Evolutionary conservation across 805 yeast genomes (phyloP), one percentile per base, ranked within the genome.

Genomic region (Yamadazyma scolyti): DNA sequence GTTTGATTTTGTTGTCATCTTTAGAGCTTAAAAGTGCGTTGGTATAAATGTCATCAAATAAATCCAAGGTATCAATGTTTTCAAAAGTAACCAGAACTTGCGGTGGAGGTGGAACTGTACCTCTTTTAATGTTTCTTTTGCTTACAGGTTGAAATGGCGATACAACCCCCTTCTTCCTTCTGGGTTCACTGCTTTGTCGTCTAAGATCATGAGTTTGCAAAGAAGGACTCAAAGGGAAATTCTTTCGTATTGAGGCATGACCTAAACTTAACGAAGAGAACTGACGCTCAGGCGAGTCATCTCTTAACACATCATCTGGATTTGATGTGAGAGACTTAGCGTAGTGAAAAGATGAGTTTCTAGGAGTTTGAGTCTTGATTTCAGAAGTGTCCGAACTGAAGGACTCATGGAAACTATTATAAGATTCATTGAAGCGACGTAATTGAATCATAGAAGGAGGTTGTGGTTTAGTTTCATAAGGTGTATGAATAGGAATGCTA

Each of bases 401-500:
- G 11, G 40, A 33, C 18, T 32, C 36, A 16, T 32, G 30, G 14
- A 30, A 27, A 2, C 27, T 19, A 16, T 23, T 18, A n/a, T 12
- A 3, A 2, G 30, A 20, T 19, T 38, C 43, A 23, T 34, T 28
- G 11, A 27, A 21, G n/a, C 34, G 27, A 2, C 35, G 34, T 30
- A 39, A 33, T 20, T 36, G 48, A 14, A 44, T 29, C 8, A 41
- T 30, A 4, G 57, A 42, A 3, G 58, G 29, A 14, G 29, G 34
- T 16, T 23, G 38, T 4, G 41, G 44, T 18, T 25, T 33, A 9
- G 27, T 24, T 11, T 36, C 56, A 36, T 71, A 67, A 3, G 76
- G 74, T 5, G 77, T 65, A 43, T 70, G 68, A 31, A 72, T 55
- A 1, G 78, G 74, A 8, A 70, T 49, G 30, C 55, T 56, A 31